Base-by-base conservation (phyloP, 176 grass and related monocot species). In the Typha latifolia region DNA sequence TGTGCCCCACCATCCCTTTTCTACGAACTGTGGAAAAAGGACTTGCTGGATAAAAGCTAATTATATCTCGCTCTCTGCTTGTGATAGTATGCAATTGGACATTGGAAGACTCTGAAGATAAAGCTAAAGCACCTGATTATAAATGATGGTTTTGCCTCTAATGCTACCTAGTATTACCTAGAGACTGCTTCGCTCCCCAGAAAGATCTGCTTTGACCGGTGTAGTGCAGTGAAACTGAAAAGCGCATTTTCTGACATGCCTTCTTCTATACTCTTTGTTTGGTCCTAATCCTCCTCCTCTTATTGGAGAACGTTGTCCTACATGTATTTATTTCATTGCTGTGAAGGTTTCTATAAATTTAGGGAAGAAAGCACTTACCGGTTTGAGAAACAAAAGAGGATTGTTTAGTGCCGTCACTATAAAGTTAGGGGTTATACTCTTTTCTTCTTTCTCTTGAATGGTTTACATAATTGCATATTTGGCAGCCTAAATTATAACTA, bases 1-100 rank as follows among this genome's bases (percentile, higher is more conserved):
- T 64, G 23, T 72, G 52, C 66, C 57, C 71, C 61, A 49, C 61
- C 57, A 80, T 71, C 32, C 75, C 71, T 61, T 73, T 78, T 74
- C 55, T 81, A 69, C 61, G 10, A 12, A 29, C 64, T 47, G 56
- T 62, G 61, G 51, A 63, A 69, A 77, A 73, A 49, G 4, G 37
- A 43, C 37, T 43, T 43, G 37, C 37, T 43, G 37, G 37, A 43
- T 43, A 1, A 21, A 9, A 21, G 20, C 18, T 16, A 59, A 22
- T 9, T 59, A 10, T 57, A 12, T 22, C 53, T 21, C 3, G 7
- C 18, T 59, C 18, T 59, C 53, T 10, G 11, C n/a, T 19, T 59
- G 53, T 19, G 53, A 59, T 21, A 19, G 7, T 21, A 21, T 21
- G 18, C 53, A 59, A 19, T 59, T 16, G 18, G 8, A 19, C 53